Conservation (phyloP, 768 basidiomycete species). For the Lactarius pseudohatsudake region DNA sequence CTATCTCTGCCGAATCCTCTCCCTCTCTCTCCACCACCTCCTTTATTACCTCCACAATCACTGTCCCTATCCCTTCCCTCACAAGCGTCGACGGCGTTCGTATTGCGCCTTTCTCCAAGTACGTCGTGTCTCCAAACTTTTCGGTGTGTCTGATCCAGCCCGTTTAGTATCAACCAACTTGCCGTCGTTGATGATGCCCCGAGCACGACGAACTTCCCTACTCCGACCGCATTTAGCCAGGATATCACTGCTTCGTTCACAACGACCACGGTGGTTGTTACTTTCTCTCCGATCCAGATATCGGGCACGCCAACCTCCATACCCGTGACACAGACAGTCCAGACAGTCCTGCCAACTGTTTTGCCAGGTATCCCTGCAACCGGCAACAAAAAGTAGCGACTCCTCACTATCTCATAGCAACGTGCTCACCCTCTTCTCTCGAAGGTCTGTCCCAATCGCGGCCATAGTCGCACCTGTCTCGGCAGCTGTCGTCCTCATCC, state of each 20-base stretch:
- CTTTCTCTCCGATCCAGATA: background rate
- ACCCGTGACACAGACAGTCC: background rate
- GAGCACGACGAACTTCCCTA: background rate
- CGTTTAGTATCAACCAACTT: background rate
- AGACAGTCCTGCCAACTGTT: background rate
- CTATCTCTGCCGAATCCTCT: background rate
- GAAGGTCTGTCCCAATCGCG: constrained; percentile 12
- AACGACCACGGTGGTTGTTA: background rate
- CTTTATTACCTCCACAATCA: background rate
- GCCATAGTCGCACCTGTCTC: constrained; percentile 10
- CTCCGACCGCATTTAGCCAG: too few species aligned
- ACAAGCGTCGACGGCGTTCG: background rate
- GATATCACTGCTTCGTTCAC: background rate
- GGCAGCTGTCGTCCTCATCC: background rate
- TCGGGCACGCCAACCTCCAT: constrained; percentile 1
- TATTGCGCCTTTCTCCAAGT: background rate
- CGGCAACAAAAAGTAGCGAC: constrained; percentile 3
- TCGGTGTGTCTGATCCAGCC: background rate
- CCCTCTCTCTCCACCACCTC: too few species aligned
- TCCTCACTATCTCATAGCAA: too few species aligned
- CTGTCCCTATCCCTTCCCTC: background rate
- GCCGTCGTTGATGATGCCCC: background rate
- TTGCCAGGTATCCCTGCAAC: background rate
- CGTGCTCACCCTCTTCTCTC: background rate
- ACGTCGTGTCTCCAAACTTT: background rate